phyloP scores from a whole-genome alignment of 2,329 filamentous ascomycete genomes.

The Leptographium radiaticola region DNA sequence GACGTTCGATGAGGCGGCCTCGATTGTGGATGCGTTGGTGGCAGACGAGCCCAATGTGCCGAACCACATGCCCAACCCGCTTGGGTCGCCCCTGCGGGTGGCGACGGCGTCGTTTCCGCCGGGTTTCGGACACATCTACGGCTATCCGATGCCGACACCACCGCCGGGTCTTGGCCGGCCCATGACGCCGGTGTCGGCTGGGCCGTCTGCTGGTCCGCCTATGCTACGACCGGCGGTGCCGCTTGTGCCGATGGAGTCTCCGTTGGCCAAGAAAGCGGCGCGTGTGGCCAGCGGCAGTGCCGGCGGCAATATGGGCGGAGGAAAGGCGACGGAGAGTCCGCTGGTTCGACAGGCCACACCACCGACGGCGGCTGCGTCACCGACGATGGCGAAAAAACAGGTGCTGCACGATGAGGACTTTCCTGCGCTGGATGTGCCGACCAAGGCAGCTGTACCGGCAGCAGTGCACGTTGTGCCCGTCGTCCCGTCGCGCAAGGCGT shows the following conservation, averaged over 20 bases:
- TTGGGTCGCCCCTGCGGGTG: constrained; percentile 18
- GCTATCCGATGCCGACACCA: constrained; percentile 12
- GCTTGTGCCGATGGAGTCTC: not conserved
- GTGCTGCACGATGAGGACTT: constrained; percentile 49
- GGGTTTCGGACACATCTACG: constrained; percentile 22
- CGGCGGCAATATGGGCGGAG: not conserved
- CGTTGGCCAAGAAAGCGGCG: not conserved
- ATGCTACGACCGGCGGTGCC: not conserved
- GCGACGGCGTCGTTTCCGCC: constrained; percentile 25
- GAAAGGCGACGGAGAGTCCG: not conserved
- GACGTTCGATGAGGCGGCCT: constrained; percentile 46
- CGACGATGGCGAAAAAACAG: constrained; percentile 11
- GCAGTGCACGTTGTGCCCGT: constrained; percentile 12
- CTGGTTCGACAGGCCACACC: not conserved
- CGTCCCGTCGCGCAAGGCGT: constrained; percentile 11
- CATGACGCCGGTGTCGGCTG: constrained; percentile 2
- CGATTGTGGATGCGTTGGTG: constrained; percentile 56
- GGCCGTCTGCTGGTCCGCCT: not conserved
- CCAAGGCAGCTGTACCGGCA: constrained; percentile 22
- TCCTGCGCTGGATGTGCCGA: constrained; percentile 40
- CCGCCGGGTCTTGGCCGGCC: constrained; percentile 15
- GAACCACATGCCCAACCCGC: constrained; percentile 8
- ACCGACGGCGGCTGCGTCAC: not conserved
- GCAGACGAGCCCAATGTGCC: constrained; percentile 34
- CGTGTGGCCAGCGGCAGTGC: constrained; percentile 6